phyloP scores from a whole-genome alignment of 805 yeast genomes.

The Cyberlindnera lachancei region DNA sequence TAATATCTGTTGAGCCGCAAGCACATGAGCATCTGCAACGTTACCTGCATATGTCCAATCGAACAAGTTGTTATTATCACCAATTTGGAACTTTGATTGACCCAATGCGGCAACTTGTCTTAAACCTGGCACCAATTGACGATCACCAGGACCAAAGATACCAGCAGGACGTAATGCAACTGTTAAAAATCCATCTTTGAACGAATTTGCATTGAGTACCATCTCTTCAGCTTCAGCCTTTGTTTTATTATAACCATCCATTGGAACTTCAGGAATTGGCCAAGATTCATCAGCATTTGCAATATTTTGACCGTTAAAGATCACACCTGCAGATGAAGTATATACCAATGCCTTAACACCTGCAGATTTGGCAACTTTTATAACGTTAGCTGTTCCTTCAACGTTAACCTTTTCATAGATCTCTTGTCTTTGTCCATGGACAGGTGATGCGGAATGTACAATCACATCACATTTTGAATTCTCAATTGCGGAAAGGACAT shows the following conservation, averaged over 20 bases:
- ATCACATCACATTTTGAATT: slow-evolving; percentile 60
- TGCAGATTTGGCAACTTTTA: slow-evolving; percentile 52
- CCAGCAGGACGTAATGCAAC: slow-evolving; percentile 96
- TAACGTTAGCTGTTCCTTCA: slow-evolving; percentile 72
- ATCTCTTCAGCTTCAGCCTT: slow-evolving; percentile 85
- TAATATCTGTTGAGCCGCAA: slow-evolving; percentile 76
- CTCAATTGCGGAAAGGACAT: slow-evolving; percentile 56
- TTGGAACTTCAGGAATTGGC: slow-evolving; percentile 86
- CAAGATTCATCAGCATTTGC: slow-evolving; percentile 88
- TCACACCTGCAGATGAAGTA: slow-evolving; percentile 96
- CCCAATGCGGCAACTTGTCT: slow-evolving; percentile 76
- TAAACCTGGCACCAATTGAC: slow-evolving; percentile 91
- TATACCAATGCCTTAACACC: slow-evolving; percentile 65
- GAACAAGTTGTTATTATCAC: slow-evolving; percentile 87
- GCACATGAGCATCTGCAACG: slow-evolving; percentile 93
- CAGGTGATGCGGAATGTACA: slow-evolving; percentile 95
- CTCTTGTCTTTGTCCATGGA: slow-evolving; percentile 79
- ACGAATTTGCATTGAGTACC: slow-evolving; percentile 67
- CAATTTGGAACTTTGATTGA: slow-evolving; percentile 88
- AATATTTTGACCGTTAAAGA: slow-evolving; percentile 90
- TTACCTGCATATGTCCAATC: slow-evolving; percentile 99
- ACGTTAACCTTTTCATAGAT: slow-evolving; percentile 88
- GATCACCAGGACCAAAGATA: slow-evolving; percentile 96
- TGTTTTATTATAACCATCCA: slow-evolving; percentile 96
- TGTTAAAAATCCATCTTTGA: slow-evolving; percentile 52